phyloP scores from a whole-genome alignment of 768 basidiomycete genomes.

The Chalciporus pseudorubinellus region DNA sequence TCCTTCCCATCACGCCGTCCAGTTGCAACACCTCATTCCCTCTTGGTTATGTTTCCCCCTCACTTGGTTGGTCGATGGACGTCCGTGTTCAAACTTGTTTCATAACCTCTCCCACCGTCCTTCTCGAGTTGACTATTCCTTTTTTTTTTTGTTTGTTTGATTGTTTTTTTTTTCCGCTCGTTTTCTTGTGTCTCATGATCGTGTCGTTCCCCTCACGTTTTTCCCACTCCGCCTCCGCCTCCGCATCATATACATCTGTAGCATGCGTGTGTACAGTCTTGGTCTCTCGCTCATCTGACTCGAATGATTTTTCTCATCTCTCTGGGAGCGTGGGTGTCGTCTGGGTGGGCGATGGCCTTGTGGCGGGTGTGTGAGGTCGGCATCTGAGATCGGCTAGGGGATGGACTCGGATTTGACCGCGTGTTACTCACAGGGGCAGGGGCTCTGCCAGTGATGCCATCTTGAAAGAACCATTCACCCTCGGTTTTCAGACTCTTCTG shows the following conservation, averaged over 20 bases:
- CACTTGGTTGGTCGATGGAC: conserved; percentile 13
- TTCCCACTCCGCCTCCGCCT: neutral
- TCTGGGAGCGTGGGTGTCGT: too few species aligned
- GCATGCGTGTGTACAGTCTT: conserved; percentile 40
- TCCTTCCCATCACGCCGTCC: neutral
- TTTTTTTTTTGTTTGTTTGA: neutral
- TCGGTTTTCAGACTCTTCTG: too few species aligned
- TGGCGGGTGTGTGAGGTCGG: too few species aligned
- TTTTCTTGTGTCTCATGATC: neutral
- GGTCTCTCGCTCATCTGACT: neutral
- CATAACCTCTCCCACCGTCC: conserved; percentile 4
- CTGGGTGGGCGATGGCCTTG: too few species aligned
- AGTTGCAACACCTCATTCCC: neutral
- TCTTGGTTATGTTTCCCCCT: conserved; percentile 21
- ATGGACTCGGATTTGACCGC: too few species aligned
- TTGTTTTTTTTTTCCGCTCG: neutral
- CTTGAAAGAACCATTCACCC: too few species aligned
- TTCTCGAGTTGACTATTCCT: neutral
- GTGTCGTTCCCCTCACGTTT: neutral
- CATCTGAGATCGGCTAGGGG: too few species aligned
- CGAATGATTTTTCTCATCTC: neutral
- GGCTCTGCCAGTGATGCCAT: too few species aligned
- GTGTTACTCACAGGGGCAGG: too few species aligned
- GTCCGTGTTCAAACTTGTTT: neutral
- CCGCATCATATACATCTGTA: conserved; percentile 28